Conservation (phyloP, 768 basidiomycete genomes). For the Flagelloscypha sp. region DNA sequence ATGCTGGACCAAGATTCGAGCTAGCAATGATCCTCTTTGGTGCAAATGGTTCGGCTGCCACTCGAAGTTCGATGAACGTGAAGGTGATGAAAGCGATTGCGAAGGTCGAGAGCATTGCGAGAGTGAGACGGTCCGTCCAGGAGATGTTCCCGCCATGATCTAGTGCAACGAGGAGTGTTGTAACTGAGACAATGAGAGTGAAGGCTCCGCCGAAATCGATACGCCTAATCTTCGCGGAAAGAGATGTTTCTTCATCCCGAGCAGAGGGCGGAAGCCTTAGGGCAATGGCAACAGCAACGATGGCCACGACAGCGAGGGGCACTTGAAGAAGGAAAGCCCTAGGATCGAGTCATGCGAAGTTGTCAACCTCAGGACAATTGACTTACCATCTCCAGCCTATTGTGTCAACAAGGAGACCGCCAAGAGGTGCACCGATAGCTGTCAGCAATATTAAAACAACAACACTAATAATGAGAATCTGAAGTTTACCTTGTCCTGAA, state of each 20-base stretch:
- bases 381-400: constrained; percentile 61
- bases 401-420: constrained; percentile 53
- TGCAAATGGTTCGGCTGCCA: constrained; percentile 53
- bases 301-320: constrained; percentile 46
- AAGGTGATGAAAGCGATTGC: constrained; percentile 30
- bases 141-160: constrained; percentile 46
- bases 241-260: constrained; percentile 30
- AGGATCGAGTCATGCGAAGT: not conserved
- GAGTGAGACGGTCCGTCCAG: constrained; percentile 34
- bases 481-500: no score
- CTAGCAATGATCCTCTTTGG: constrained; percentile 46
- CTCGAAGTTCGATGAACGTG: constrained; percentile 35
- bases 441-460: no score
- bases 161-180: constrained; percentile 48
- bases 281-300: constrained; percentile 41
- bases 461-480: no score
- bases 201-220: constrained; percentile 57
- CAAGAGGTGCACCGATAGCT: constrained; percentile 54
- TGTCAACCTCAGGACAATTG: not conserved
- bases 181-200: constrained; percentile 46
- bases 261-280: constrained; percentile 45
- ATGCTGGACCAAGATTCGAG: constrained; percentile 41
- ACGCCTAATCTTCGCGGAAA: constrained; percentile 45
- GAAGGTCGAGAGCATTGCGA: constrained; percentile 27
- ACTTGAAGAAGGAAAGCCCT: constrained; percentile 58